phyloP scores from a whole-genome alignment of 176 grass and related monocot genomes.

The Tuctoria greenei region DNA sequence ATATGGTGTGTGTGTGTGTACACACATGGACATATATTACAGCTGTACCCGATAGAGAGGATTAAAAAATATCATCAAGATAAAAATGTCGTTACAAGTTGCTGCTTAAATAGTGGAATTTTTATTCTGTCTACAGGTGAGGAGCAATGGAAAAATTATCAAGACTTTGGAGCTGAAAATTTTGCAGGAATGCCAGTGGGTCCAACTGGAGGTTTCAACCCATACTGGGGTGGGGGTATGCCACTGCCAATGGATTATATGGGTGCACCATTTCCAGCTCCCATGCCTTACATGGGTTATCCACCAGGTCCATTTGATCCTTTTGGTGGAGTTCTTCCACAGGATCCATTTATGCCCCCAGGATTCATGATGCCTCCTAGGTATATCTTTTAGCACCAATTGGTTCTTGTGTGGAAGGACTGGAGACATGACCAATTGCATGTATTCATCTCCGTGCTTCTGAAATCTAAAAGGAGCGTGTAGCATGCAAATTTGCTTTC shows the following conservation, averaged over 20 bases:
- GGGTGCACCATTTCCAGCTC: constrained; percentile 64
- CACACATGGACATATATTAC: too few relatives aligned
- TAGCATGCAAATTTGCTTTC: constrained; percentile 18
- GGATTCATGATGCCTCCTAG: constrained; percentile 94
- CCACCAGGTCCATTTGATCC: constrained; percentile 75
- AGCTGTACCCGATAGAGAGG: too few relatives aligned
- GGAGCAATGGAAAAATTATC: constrained; percentile 81
- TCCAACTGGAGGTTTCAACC: constrained; percentile 72
- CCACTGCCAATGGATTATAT: constrained; percentile 86
- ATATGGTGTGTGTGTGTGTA: too few relatives aligned
- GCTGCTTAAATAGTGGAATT: constrained; percentile 1
- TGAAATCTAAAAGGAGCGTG: constrained; percentile 16
- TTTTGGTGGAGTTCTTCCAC: constrained; percentile 65
- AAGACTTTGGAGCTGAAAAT: constrained; percentile 77
- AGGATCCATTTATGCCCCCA: constrained; percentile 87
- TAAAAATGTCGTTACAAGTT: neutral
- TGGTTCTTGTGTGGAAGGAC: constrained; percentile 17
- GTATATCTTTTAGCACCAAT: constrained; percentile 46
- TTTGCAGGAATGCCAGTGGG: constrained; percentile 77
- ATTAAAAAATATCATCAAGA: neutral
- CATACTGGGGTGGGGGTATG: constrained; percentile 69
- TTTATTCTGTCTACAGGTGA: constrained; percentile 45
- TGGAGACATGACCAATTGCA: neutral
- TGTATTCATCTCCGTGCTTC: constrained; percentile 16
- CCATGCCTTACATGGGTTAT: constrained; percentile 85